phyloP scores from a whole-genome alignment of 2,329 filamentous ascomycete species.

The Aurifilum marmelostoma region DNA sequence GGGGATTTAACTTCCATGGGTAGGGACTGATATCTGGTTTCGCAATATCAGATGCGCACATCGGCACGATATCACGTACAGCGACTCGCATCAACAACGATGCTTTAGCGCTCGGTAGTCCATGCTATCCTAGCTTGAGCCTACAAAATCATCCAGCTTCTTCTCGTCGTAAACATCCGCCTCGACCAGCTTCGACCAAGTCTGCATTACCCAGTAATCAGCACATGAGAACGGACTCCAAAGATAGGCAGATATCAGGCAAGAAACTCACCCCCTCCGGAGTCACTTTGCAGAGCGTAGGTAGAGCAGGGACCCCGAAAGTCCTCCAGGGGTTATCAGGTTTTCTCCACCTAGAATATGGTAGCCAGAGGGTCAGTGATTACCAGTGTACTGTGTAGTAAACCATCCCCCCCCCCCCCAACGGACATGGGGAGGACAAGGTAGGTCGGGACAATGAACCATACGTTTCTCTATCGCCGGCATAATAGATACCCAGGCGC shows the following conservation, averaged over 20 bases:
- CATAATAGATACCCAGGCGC: conserved; percentile 31
- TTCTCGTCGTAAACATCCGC: conserved; percentile 33
- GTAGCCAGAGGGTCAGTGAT: neutral
- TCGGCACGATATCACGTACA: neutral
- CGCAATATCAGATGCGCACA: too few relatives aligned
- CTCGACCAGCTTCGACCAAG: conserved; percentile 34
- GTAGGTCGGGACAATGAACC: neutral
- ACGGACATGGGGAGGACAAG: neutral
- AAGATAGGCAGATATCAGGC: neutral
- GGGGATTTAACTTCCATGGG: too few relatives aligned
- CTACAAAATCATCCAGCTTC: conserved; percentile 34
- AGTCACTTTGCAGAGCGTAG: conserved; percentile 35
- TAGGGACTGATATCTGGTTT: too few relatives aligned
- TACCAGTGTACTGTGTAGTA: neutral
- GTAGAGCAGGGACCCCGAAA: conserved; percentile 34
- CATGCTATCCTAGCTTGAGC: conserved; percentile 2
- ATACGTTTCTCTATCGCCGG: conserved; percentile 33
- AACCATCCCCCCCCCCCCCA: neutral
- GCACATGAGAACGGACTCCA: neutral
- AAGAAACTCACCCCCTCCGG: conserved; percentile 33
- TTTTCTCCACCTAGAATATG: conserved; percentile 32
- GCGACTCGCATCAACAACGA: neutral
- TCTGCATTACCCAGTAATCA: conserved; percentile 27
- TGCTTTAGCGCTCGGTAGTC: too few relatives aligned
- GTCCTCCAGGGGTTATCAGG: conserved; percentile 34